Conservation (phyloP, 192 early-diverging fungal species). For the Coemansia asiatica region DNA sequence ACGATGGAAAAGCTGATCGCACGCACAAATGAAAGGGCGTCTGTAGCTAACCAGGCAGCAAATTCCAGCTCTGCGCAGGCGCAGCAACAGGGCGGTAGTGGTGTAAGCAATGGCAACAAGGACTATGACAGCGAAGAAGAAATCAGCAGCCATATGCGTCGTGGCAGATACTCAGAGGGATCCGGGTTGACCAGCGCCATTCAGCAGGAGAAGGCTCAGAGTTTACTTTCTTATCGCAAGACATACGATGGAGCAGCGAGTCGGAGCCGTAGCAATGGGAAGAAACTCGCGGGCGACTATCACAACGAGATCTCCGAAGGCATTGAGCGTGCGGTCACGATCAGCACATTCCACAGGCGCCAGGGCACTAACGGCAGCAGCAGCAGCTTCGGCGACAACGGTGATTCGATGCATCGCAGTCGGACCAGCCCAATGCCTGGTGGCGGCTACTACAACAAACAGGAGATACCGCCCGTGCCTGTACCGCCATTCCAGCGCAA, state of each 20-base stretch:
- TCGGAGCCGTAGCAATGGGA: conserved; percentile 27
- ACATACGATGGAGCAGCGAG: conserved; percentile 43
- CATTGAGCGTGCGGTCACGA: conserved; percentile 49
- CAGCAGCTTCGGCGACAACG: conserved; percentile 31
- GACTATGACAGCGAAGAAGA: conserved; percentile 42
- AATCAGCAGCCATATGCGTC: conserved; percentile 17
- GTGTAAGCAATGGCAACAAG: conserved; percentile 12
- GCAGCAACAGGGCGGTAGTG: conserved; percentile 19
- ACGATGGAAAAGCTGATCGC: conserved; percentile 73
- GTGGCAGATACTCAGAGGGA: conserved; percentile 51
- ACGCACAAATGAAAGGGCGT: conserved; percentile 49
- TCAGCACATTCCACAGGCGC: conserved; percentile 40
- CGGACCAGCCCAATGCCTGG: conserved; percentile 43
- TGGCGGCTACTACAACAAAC: conserved; percentile 19
- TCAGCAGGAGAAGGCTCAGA: conserved; percentile 41
- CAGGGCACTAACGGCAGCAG: conserved; percentile 42
- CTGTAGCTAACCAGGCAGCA: conserved; percentile 16
- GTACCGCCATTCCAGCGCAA: conserved; percentile 35
- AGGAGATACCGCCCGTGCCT: conserved; percentile 35
- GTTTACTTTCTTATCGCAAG: conserved; percentile 39
- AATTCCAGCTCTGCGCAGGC: conserved; percentile 12
- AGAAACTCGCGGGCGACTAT: conserved; percentile 44
- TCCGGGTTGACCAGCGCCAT: conserved; percentile 43
- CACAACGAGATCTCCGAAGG: conserved; percentile 40
- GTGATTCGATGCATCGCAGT: conserved; percentile 12